Base-by-base conservation (phyloP, 2,329 filamentous ascomycete genomes). In the Gyromitra esculenta region DNA sequence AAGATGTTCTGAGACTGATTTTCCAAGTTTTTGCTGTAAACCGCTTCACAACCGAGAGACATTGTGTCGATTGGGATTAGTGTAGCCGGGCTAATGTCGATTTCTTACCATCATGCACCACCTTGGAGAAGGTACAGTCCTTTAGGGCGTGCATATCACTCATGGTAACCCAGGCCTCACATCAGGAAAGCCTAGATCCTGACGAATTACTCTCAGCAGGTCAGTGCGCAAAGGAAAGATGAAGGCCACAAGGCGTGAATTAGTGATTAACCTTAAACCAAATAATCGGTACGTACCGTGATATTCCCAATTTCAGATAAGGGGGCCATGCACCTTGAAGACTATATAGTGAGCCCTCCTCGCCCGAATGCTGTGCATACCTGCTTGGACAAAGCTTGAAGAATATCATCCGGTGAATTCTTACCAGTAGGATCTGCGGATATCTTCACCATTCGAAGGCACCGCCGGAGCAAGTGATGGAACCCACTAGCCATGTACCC, bases 231-330 rank as follows among this genome's bases (percentile, higher is more conserved):
- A 63, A 15, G n/a, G 41, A 8, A 15, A 59, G 13, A 6, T 11
- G 13, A 25, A 45, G 43, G 37, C n/a, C 1, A 62, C 39, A 31
- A 41, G 56, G 56, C 56, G 56, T 59, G 5, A 37, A 37, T 37
- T 41, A n/a, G 11, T 45, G 37, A 63, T 63, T 18, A 63, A 63
- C n/a, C 39, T 63, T 63, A 63, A 63, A 63, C 60, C 35, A 63
- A 45, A 45, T 8, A 63, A 18, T 37, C 41, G 11, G 60, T 43
- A 56, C 9, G 25, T 31, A 13, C 9, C 41, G 15, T 48, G 8
- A n/a, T 18, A 48, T 45, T n/a, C 18, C 48, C 39, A 37, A 7
- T 4, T 25, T 39, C 35, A 63, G n/a, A 48, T 62, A 62, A 43
- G 37, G 59, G 39, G 35, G 37, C 8, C 37, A 41, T 21, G 15